Conservation (phyloP, 495 filamentous ascomycete genomes). For the Podospora tetraspora region DNA sequence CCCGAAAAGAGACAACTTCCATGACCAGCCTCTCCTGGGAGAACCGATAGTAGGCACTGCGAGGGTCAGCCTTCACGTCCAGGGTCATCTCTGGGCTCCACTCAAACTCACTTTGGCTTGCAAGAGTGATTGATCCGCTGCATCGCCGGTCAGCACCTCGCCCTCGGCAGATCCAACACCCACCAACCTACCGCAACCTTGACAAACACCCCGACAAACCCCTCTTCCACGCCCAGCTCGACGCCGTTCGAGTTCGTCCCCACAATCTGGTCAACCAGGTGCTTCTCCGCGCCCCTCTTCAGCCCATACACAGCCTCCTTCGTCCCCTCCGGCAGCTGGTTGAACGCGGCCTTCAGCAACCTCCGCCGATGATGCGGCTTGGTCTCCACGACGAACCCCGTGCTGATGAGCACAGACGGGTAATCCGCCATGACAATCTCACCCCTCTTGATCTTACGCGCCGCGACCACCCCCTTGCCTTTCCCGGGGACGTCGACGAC, state of each 20-base stretch:
- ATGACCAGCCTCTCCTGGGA: constrained; percentile 30
- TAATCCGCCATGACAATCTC: constrained; percentile 39
- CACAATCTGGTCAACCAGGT: constrained; percentile 37
- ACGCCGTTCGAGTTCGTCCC: constrained; percentile 37
- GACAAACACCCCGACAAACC: constrained; percentile 35
- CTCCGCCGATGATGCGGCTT: constrained; percentile 29
- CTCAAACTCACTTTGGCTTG: constrained; percentile 36
- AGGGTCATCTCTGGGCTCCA: neutral
- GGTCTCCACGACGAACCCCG: constrained; percentile 28
- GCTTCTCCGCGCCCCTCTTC: constrained; percentile 20
- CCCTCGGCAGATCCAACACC: neutral
- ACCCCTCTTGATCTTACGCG: constrained; percentile 28
- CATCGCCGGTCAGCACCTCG: neutral
- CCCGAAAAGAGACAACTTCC: constrained; percentile 34
- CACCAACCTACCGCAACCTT: constrained; percentile 31
- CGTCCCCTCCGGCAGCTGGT: constrained; percentile 33
- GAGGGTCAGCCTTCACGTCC: constrained; percentile 9
- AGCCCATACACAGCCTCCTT: constrained; percentile 21
- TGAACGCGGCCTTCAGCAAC: constrained; percentile 31
- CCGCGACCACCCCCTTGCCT: constrained; percentile 36
- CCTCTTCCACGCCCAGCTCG: constrained; percentile 21
- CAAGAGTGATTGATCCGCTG: constrained; percentile 43
- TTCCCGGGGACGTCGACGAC: constrained; percentile 29
- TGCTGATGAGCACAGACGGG: constrained; percentile 31
- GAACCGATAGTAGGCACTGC: constrained; percentile 36